phyloP scores from a whole-genome alignment of 2,329 filamentous ascomycete species.

The Lasiodiplodia sp. region DNA sequence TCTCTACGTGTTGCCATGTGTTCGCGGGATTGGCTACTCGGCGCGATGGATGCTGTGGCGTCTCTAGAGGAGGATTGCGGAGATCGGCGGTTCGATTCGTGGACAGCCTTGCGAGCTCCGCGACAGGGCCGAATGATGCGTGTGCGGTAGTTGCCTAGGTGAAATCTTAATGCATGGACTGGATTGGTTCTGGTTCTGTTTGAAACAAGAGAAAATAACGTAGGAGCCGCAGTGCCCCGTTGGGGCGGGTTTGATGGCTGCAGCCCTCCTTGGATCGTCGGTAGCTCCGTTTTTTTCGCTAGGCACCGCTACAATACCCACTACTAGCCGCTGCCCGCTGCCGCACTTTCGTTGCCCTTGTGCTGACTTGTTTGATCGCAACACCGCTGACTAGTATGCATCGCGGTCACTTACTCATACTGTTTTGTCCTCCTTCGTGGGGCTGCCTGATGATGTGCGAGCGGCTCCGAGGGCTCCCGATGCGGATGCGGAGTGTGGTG shows the following conservation, averaged over 20 bases:
- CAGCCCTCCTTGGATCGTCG: too few species aligned
- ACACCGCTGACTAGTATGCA: too few species aligned
- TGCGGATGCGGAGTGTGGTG: slow-evolving; percentile 8
- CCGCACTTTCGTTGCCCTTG: too few species aligned
- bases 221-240: background rate
- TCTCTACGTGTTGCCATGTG: background rate
- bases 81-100: background rate
- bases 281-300: too few species aligned
- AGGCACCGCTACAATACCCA: too few species aligned
- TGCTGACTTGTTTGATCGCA: too few species aligned
- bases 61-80: background rate
- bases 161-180: background rate
- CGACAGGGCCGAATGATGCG: background rate
- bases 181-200: background rate
- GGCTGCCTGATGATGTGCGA: background rate
- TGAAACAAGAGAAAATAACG: background rate
- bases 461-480: slow-evolving; percentile 15
- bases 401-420: background rate
- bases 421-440: background rate
- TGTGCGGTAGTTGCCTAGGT: background rate
- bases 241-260: too few species aligned
- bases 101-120: background rate
- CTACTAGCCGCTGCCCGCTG: too few species aligned
- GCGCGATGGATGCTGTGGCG: background rate
- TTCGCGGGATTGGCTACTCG: background rate